Conservation (phyloP, 225 moss, liverwort and hornwort species). For the Polytrichum commune region DNA sequence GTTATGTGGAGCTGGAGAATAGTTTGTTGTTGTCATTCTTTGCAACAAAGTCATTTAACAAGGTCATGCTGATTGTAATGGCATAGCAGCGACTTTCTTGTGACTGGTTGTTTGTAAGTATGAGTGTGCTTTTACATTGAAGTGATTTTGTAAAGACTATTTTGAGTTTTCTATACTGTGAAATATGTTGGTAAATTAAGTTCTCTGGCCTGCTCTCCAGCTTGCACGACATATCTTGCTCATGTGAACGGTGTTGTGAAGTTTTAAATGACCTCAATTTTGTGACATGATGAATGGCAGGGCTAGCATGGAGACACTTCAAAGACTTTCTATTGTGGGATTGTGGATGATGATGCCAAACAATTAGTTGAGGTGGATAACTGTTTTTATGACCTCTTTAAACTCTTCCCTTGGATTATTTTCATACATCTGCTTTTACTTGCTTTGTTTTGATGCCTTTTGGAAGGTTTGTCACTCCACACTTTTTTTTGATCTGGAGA, state of each 20-base stretch:
- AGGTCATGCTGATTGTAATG: no score
- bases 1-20: not conserved
- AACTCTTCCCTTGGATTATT: not conserved
- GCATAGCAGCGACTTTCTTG: not conserved
- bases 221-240: constrained; percentile 3
- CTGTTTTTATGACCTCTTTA: not conserved
- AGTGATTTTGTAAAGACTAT: constrained; percentile 1
- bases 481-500: no score
- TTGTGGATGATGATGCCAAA: constrained; percentile 67
- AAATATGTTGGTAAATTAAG: not conserved
- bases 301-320: constrained; percentile 97
- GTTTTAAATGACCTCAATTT: not conserved
- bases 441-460: not conserved
- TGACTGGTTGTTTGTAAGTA: not conserved
- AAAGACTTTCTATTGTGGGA: constrained; percentile 84
- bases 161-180: not conserved
- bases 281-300: constrained; percentile 32
- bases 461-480: not conserved
- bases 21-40: no score
- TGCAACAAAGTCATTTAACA: no score
- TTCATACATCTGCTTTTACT: not conserved
- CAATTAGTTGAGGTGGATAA: constrained; percentile 82
- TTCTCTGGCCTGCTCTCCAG: not conserved
- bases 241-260: not conserved
- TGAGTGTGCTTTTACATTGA: constrained; percentile 1